phyloP scores from a whole-genome alignment of 2,329 filamentous ascomycete genomes.

The Neophaeococcomyces mojaviensis region DNA sequence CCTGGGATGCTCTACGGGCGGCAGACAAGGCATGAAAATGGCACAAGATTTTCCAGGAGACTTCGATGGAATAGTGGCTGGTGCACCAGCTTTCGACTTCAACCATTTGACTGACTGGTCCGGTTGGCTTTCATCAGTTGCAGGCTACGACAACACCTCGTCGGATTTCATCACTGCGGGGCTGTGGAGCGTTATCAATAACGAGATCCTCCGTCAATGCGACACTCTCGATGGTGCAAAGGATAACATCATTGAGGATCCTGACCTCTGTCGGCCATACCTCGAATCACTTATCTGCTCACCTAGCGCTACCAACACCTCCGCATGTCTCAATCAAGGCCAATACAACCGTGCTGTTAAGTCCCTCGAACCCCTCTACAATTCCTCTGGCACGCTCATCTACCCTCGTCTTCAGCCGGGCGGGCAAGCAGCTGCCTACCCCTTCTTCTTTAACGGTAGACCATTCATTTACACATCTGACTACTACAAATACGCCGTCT shows the following conservation, averaged over 20 bases:
- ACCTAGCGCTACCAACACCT: background rate
- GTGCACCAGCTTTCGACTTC: slow-evolving; percentile 43
- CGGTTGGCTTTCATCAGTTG: slow-evolving; percentile 33
- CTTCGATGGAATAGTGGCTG: slow-evolving; percentile 41
- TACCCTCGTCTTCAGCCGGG: slow-evolving; percentile 32
- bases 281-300: slow-evolving; percentile 28
- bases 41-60: slow-evolving; percentile 45
- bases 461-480: slow-evolving; percentile 34
- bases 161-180: slow-evolving; percentile 30
- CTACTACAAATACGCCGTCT: slow-evolving; percentile 40
- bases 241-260: slow-evolving; percentile 44
- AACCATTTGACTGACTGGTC: slow-evolving; percentile 39
- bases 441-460: slow-evolving; percentile 21
- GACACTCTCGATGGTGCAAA: slow-evolving; percentile 42
- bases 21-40: slow-evolving; percentile 46
- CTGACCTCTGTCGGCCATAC: slow-evolving; percentile 32
- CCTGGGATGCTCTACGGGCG: slow-evolving; percentile 49
- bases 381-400: slow-evolving; percentile 25
- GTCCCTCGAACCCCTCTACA: slow-evolving; percentile 29
- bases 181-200: slow-evolving; percentile 37
- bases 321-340: slow-evolving; percentile 25
- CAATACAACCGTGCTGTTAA: slow-evolving; percentile 27
- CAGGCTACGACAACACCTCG: background rate
- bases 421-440: slow-evolving; percentile 28
- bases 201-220: slow-evolving; percentile 42